Base-by-base conservation (phyloP, 2,329 filamentous ascomycete species). In the Macrophomina pseudophaseolina region DNA sequence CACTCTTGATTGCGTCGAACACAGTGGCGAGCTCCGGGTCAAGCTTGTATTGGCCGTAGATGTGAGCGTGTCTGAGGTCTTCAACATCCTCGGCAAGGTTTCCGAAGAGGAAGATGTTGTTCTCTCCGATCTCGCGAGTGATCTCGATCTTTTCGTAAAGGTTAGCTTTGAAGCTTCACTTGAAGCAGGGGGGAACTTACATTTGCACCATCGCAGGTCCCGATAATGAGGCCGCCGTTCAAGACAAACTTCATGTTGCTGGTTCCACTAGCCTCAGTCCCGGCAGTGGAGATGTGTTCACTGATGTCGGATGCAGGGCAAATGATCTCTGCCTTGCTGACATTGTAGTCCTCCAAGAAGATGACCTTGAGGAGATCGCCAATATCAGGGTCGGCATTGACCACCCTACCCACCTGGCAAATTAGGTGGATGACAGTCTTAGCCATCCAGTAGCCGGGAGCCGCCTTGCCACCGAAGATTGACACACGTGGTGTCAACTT, bases 231-330 rank as follows among this genome's bases (percentile, higher is more conserved):
- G 70, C 95, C 95, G 70, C 95, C 95, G 74, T 98, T 99, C 74
- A 99, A 86, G 14, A 97, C 95, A 79, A 99, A 99, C 81, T 99
- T 99, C 95, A 99, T 99, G 87, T 99, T 99, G 75, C 92, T 97
- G 12, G 93, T 97, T 69, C 94, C 94, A 70, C 85, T 88, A 32
- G 87, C 88, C 73, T 99, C 95, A 1, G 95, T 99, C 59, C 95
- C 95, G 44, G 95, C 95, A 30, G 95, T 99, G 2, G 95, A 98
- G 75, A 99, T 99, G 79, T 99, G 95, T 83, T 99, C 95, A 80
- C 93, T 97, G 74, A 99, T 90, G 74, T 99, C 95, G 23, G 93
- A 97, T 12, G 95, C 95, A 12, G 95, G 95, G 70, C 88, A 88
- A 74, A 99, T 97, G 75, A 98, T 94, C 82, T 99, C 95, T 3